Evolutionary conservation across 2,329 filamentous ascomycete genomes (phyloP).

Genomic region (Aspergillus udagawae): DNA sequence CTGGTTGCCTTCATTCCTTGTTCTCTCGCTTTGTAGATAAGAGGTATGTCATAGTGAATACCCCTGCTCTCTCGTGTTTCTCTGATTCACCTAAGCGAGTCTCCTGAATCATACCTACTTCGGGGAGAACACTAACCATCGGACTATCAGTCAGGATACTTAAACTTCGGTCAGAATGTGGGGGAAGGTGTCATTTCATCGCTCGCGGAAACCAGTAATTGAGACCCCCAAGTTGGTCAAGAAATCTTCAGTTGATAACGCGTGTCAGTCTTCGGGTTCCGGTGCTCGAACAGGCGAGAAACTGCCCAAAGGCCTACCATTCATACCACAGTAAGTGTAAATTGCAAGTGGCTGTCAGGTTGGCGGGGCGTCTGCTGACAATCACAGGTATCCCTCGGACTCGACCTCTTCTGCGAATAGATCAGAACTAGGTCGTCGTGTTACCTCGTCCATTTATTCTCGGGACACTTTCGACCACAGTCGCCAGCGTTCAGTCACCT

Average conservation of each 20-base stretch:
- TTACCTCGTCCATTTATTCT: conserved; percentile 61
- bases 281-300: conserved; percentile 23
- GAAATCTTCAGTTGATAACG: conserved; percentile 44
- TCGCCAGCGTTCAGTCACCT: conserved; percentile 15
- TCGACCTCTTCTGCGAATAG: conserved; percentile 14
- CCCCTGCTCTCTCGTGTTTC: not conserved
- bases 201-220: conserved; percentile 42
- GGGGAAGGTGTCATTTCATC: conserved; percentile 48
- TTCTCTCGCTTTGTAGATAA: not conserved
- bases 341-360: conserved; percentile 3
- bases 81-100: not conserved
- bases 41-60: not conserved
- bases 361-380: not conserved
- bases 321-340: conserved; percentile 36
- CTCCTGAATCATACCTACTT: not conserved
- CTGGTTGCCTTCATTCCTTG: not conserved
- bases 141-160: not conserved
- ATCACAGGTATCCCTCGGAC: conserved; percentile 13
- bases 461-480: conserved; percentile 28
- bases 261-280: conserved; percentile 36
- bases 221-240: conserved; percentile 44
- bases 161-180: conserved; percentile 45
- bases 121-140: not conserved
- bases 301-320: conserved; percentile 31
- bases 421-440: conserved; percentile 33